Conservation (phyloP, 306 rosid species). For the Dalbergia cultrata region DNA sequence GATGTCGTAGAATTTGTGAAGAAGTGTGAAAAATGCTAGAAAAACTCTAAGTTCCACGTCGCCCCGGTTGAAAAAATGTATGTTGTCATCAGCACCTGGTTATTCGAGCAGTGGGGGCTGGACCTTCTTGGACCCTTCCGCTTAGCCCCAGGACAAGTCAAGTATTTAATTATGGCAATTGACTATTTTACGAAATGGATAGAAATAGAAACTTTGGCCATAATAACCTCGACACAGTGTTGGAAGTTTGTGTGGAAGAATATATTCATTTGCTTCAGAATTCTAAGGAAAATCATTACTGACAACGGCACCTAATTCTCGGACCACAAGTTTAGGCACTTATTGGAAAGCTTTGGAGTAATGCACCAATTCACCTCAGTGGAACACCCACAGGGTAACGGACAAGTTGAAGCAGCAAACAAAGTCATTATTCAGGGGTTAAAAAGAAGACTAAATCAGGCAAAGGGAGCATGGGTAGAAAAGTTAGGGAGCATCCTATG, state of each 20-base stretch:
- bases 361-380: background rate
- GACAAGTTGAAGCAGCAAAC: background rate
- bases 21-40: no score
- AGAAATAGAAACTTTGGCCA: background rate
- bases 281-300: background rate
- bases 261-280: background rate
- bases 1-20: no score
- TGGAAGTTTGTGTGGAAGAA: background rate
- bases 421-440: no score
- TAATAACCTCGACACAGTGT: background rate
- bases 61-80: no score
- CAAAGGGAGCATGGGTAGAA: no score
- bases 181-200: background rate
- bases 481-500: no score
- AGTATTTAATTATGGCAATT: background rate
- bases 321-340: background rate
- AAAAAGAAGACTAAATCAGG: no score
- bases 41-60: no score
- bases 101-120: no score
- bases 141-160: background rate
- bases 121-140: background rate
- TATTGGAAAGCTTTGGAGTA: background rate
- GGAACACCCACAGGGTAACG: background rate
- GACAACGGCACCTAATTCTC: background rate
- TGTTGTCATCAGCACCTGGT: background rate